phyloP scores from a whole-genome alignment of 495 filamentous ascomycete genomes.

The Xylaria nigripes region DNA sequence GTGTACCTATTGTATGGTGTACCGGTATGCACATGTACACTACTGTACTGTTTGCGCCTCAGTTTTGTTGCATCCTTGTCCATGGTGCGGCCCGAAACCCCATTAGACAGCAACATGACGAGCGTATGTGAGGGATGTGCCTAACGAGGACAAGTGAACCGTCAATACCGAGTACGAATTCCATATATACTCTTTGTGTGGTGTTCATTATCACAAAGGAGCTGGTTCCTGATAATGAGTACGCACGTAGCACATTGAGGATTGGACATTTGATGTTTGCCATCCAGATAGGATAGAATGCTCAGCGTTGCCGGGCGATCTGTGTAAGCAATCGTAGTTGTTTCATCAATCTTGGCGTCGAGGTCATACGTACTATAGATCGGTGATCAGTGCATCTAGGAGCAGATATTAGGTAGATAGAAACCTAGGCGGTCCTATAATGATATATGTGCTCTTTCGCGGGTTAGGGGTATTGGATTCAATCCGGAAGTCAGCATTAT shows the following conservation, averaged over 20 bases:
- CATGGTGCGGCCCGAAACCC: not conserved
- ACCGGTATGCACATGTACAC: not conserved
- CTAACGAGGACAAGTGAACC: not conserved
- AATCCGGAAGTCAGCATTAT: not conserved
- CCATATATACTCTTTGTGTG: not conserved
- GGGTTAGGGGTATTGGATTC: not conserved
- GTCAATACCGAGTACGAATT: not conserved
- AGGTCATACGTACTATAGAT: not conserved
- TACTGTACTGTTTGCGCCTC: not conserved
- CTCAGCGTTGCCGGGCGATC: not conserved
- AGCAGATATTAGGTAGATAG: not conserved
- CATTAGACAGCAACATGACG: constrained; percentile 1
- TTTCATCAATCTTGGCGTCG: not conserved
- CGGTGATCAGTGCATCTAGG: not conserved
- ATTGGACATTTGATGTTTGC: not conserved
- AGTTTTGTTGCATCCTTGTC: not conserved
- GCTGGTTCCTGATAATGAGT: not conserved
- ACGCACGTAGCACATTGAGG: not conserved
- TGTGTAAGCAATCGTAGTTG: not conserved
- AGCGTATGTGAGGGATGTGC: not conserved
- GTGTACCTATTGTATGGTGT: not conserved
- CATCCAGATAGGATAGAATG: not conserved
- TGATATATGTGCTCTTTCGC: not conserved
- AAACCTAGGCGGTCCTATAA: not conserved
- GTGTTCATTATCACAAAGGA: not conserved